A percentile compares a stretch with the other conserved stretches of the same genome.
phyloP scores from a whole-genome alignment of 1,284 basidiomycete species.

The Fistulina hepatica region DNA sequence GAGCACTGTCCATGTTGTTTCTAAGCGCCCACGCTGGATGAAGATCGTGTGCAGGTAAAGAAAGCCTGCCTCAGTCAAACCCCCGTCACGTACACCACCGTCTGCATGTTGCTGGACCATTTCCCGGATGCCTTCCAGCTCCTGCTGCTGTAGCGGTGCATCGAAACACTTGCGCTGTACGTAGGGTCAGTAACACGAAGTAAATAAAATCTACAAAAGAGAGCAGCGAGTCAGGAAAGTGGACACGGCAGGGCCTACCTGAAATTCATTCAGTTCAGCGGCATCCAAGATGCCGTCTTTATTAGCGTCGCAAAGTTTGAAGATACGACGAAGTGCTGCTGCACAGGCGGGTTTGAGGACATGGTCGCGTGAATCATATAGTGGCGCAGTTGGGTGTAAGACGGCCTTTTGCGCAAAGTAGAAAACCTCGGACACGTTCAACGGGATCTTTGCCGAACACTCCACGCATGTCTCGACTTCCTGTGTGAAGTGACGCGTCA shows the following conservation, averaged over 20 bases:
- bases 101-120: slow-evolving; percentile 71
- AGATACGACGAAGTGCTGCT: slow-evolving; percentile 85
- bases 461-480: slow-evolving; percentile 98
- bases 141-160: slow-evolving; percentile 83
- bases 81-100: slow-evolving; percentile 57
- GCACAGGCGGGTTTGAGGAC: slow-evolving; percentile 90
- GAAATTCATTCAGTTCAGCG: slow-evolving; percentile 92
- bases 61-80: slow-evolving; percentile 91
- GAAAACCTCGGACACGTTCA: slow-evolving; percentile 98
- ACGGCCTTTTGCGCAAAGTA: slow-evolving; percentile 99
- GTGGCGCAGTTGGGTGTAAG: slow-evolving; percentile 89
- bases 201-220: slow-evolving; percentile 4
- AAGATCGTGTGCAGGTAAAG: slow-evolving; percentile 94
- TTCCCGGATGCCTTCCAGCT: slow-evolving; percentile 85
- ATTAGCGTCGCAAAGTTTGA: slow-evolving; percentile 90
- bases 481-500: slow-evolving; percentile 32
- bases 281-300: slow-evolving; percentile 91
- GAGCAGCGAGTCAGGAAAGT: neutral
- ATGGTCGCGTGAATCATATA: slow-evolving; percentile 95
- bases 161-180: slow-evolving; percentile 87
- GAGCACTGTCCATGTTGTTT: slow-evolving; percentile 97
- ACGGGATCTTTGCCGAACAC: slow-evolving; percentile 80
- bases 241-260: slow-evolving; percentile 39
- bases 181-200: slow-evolving; percentile 6
- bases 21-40: slow-evolving; percentile 91